phyloP scores from a whole-genome alignment of 768 basidiomycete species.

The Flagelloscypha sp. region DNA sequence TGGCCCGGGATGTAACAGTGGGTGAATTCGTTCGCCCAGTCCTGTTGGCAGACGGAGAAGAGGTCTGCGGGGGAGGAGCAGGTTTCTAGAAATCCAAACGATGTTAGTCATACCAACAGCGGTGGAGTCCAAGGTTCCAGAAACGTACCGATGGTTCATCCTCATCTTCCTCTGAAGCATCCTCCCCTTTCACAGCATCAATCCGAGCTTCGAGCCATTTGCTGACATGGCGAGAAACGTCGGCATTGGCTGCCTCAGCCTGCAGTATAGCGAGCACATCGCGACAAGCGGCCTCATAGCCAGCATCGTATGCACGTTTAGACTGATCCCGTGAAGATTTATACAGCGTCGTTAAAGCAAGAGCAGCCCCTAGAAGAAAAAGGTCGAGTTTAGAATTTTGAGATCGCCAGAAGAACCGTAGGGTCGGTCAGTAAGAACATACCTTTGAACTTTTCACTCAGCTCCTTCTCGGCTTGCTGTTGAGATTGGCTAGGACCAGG shows the following conservation, averaged over 20 bases:
- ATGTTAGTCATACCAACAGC: too few relatives aligned
- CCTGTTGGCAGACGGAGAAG: too few relatives aligned
- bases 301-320: constrained; percentile 73
- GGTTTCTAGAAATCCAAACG: too few relatives aligned
- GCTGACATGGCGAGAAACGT: constrained; percentile 70
- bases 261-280: constrained; percentile 79
- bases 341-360: constrained; percentile 80
- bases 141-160: too few relatives aligned
- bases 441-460: constrained; percentile 81
- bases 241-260: too few relatives aligned
- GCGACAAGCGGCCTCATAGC: constrained; percentile 72
- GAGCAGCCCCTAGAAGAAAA: constrained; percentile 54
- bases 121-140: too few relatives aligned
- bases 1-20: too few relatives aligned
- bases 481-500: constrained; percentile 57
- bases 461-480: constrained; percentile 74
- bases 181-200: constrained; percentile 68
- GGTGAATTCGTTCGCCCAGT: too few relatives aligned
- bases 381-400: constrained; percentile 7
- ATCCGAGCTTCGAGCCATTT: constrained; percentile 80
- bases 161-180: constrained; percentile 80
- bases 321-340: constrained; percentile 70
- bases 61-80: too few relatives aligned
- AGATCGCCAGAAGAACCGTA: constrained; percentile 15
- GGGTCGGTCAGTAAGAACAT: constrained; percentile 2